Base-by-base conservation (phyloP, 2,329 filamentous ascomycete species). In the Fusarium nematophilum region DNA sequence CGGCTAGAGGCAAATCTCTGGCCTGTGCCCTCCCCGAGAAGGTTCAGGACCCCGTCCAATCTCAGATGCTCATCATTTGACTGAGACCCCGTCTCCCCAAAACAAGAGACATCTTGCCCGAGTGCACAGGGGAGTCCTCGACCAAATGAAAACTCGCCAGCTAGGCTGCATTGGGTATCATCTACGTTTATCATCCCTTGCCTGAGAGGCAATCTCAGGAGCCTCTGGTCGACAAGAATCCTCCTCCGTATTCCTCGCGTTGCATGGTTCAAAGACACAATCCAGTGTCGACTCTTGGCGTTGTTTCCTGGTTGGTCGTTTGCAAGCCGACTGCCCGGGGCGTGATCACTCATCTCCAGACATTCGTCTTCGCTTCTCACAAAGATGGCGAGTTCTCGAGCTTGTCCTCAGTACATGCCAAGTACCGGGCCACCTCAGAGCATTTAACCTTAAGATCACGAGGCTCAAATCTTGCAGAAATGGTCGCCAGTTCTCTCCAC, bases 181-280 rank as follows among this genome's bases (percentile, higher is more conserved):
- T 23, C 21, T 23, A 21, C 10, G 39, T 40, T 50, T 17, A 50
- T 55, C 51, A 40, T 18, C 18, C 39, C 44, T 44, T 38, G 17
- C 31, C 39, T 40, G 10, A 38, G 39, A 44, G 25, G 27, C 33
- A 42, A 50, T 60, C 30, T 47, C 48, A 47, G 21, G 26, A 31
- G 13, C 15, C 44, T 42, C 57, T 40, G 54, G 30, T 48, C 11
- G 45, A 17, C 45, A 48, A 48, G 14, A 53, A 53, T 60, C 45
- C 26, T 30, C 57, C n/a, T 31, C 54, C 49, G 40, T 47, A 47
- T 50, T 46, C 30, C 27, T 57, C 56, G 48, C 46, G 53, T 50
- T 46, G 40, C 39, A 30, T 40, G 23, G 36, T 23, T 27, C 43
- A 37, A 27, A 44, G 30, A 33, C 39, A 36, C 49, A 48, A 57